Evolutionary conservation across 2,329 filamentous ascomycete genomes (phyloP), one percentile per base, ranked within the genome.

Genomic region (Cytospora leucostoma): DNA sequence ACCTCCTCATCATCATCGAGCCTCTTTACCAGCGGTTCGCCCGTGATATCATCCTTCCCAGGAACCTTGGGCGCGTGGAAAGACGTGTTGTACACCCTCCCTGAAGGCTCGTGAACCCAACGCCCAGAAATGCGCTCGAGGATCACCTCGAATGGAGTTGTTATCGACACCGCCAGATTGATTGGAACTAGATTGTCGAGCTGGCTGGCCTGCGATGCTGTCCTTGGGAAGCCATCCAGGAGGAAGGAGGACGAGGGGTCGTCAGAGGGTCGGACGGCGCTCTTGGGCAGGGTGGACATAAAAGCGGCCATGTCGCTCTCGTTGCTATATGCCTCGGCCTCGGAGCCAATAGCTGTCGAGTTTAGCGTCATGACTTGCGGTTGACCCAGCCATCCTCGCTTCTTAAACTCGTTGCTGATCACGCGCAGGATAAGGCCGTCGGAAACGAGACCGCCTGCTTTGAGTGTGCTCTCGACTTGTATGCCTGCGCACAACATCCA

Each of bases 181-280:
- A 99, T 93, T n/a, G 94, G 93, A 37, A 98, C 85, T 38, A 97
- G 82, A 53, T 80, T 79, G 73, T 96, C 93, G 55, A 98, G 84
- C 63, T 88, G 88, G 50, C 79, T 75, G 34, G 93, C 95, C 77
- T 99, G 95, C 3, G 80, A 74, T 0, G 91, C 90, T 7, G 92
- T 99, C 68, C 95, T 90, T 2, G 95, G 95, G 76, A 98, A 99
- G 17, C 95, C 95, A 74, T 99, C 95, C 59, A 99, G 89, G 67
- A 99, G 90, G 75, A 97, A 98, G 0, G 93, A 97, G 10, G 93
- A 92, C 0, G 86, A 80, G 0, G 93, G 90, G 67, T 89, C 84
- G 50, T 95, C 84, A 56, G 88, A 87, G 53, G 82, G 79, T 60
- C 77, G 76, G 35, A 77, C 77, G 65, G 72, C 76, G 65, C 68